Conservation (phyloP, 495 filamentous ascomycete genomes). For the Neurospora sp. region DNA sequence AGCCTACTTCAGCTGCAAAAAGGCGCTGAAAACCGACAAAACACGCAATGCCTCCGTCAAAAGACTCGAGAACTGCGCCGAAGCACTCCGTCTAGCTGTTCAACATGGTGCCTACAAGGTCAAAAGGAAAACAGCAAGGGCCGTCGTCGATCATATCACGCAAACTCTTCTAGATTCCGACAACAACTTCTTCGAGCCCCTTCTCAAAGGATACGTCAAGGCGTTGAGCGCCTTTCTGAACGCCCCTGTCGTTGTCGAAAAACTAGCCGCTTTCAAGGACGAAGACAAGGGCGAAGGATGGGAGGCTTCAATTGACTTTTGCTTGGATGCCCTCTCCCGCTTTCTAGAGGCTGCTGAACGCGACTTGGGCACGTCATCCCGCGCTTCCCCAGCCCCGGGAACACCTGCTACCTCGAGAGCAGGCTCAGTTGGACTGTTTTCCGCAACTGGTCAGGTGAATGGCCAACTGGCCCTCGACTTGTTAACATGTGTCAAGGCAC, state of each 20-base stretch:
- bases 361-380: constrained; percentile 17
- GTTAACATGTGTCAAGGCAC: constrained; percentile 52
- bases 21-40: constrained; percentile 24
- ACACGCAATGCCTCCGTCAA: constrained; percentile 32
- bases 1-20: constrained; percentile 45
- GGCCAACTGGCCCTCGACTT: constrained; percentile 43
- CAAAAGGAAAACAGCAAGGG: constrained; percentile 63
- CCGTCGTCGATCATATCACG: constrained; percentile 70
- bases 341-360: constrained; percentile 31
- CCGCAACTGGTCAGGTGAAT: constrained; percentile 17
- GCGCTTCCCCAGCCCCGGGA: constrained; percentile 34
- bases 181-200: constrained; percentile 57
- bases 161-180: constrained; percentile 58
- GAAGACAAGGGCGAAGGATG: constrained; percentile 53
- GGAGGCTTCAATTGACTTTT: constrained; percentile 60
- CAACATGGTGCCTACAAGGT: constrained; percentile 57
- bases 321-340: constrained; percentile 40
- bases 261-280: constrained; percentile 41
- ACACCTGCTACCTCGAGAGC: constrained; percentile 19
- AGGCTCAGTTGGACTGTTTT: constrained; percentile 6
- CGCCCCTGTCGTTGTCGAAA: constrained; percentile 67
- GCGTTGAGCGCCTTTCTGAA: constrained; percentile 58
- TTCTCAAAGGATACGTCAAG: constrained; percentile 71
- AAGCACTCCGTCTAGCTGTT: constrained; percentile 59
- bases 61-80: constrained; percentile 62